A percentile compares a stretch with the other conserved stretches of the same genome.
phyloP scores from a whole-genome alignment of 2,329 filamentous ascomycete species.

The Aspergillus tanneri region DNA sequence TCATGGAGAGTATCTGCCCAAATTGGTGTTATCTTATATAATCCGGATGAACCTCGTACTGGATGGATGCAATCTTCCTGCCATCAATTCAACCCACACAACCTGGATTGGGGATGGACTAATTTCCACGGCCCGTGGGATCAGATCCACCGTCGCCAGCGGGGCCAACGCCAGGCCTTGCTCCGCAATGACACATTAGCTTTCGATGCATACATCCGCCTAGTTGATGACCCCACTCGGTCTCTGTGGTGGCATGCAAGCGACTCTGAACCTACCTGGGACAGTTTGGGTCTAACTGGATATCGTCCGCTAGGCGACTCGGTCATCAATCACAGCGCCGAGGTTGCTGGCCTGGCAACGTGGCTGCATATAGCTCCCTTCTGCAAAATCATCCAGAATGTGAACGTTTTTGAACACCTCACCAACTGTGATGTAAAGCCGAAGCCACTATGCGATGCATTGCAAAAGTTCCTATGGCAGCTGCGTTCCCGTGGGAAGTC shows the following conservation, averaged over 20 bases:
- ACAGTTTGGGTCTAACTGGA: constrained; percentile 58
- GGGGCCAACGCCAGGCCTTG: constrained; percentile 58
- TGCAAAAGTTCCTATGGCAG: constrained; percentile 54
- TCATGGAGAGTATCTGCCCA: constrained; percentile 57
- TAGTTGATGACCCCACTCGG: constrained; percentile 60
- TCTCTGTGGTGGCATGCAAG: constrained; percentile 62
- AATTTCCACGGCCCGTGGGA: constrained; percentile 60
- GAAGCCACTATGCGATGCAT: constrained; percentile 51
- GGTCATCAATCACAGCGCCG: constrained; percentile 46
- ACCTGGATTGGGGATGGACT: constrained; percentile 64
- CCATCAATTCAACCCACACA: constrained; percentile 59
- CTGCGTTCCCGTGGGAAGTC: constrained; percentile 47
- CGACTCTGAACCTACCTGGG: constrained; percentile 54
- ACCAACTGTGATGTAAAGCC: constrained; percentile 48
- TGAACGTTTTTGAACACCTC: constrained; percentile 49
- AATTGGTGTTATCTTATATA: constrained; percentile 62
- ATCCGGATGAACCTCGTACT: constrained; percentile 61
- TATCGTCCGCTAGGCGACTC: constrained; percentile 53
- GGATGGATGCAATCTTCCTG: constrained; percentile 56
- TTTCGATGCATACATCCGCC: constrained; percentile 61
- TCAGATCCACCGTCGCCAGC: constrained; percentile 57
- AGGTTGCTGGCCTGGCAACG: constrained; percentile 57
- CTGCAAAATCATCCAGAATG: constrained; percentile 54
- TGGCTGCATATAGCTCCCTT: constrained; percentile 62
- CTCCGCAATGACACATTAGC: constrained; percentile 61